A percentile compares a stretch with the other conserved stretches of the same genome.
Evolutionary conservation across 2,329 filamentous ascomycete genomes (phyloP).

Genomic region (Hypoxylon sp.): DNA sequence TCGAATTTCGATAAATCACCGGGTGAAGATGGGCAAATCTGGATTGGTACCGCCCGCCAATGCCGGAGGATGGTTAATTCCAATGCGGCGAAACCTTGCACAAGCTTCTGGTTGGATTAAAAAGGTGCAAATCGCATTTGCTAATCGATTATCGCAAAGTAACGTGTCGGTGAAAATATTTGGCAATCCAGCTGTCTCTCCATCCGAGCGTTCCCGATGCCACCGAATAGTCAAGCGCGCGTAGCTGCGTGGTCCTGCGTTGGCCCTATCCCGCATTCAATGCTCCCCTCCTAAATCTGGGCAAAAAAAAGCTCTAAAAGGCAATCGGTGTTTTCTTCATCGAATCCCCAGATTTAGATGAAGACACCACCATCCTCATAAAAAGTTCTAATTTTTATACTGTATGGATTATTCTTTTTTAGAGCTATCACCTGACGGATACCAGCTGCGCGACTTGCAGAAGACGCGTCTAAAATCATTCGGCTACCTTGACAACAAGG

Average conservation of each 20-base stretch:
- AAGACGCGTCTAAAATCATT: constrained; percentile 23
- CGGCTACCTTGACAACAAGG: constrained; percentile 22
- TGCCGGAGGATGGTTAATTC: constrained; percentile 40
- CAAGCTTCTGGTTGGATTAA: constrained; percentile 37
- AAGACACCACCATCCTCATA: constrained; percentile 24
- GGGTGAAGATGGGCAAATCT: constrained; percentile 41
- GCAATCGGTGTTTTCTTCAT: constrained; percentile 31
- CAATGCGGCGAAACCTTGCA: constrained; percentile 44
- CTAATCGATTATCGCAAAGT: constrained; percentile 24
- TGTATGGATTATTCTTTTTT: constrained; percentile 16
- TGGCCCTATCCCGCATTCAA: constrained; percentile 31
- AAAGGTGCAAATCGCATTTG: constrained; percentile 39
- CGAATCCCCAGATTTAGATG: constrained; percentile 25
- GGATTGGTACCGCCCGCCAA: constrained; percentile 38
- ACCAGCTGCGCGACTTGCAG: constrained; percentile 48
- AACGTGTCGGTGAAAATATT: constrained; percentile 45
- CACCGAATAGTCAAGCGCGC: constrained; percentile 26
- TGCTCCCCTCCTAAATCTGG: constrained; percentile 21
- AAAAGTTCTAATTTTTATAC: constrained; percentile 5
- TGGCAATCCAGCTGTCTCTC: constrained; percentile 36
- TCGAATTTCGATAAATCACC: constrained; percentile 36
- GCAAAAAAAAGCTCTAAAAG: constrained; percentile 26
- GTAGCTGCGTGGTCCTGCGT: constrained; percentile 8
- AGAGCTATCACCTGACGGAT: constrained; percentile 46
- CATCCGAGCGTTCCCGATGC: constrained; percentile 42